Base-by-base conservation (phyloP, 352 stramenopile species). In the Globisporangium cystogenes region DNA sequence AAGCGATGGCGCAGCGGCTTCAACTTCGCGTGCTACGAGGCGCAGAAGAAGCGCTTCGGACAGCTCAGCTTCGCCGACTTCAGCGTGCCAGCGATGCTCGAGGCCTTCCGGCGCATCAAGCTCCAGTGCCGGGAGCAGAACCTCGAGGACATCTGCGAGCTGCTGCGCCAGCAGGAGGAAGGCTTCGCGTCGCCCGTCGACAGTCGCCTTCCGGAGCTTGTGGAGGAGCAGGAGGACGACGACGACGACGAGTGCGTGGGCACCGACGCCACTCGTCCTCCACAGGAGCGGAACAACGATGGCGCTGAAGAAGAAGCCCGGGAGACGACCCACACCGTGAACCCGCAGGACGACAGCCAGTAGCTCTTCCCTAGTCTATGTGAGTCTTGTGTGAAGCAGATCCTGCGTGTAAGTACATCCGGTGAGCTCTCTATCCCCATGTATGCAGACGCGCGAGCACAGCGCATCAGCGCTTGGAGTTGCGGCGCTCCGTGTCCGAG, bases 11-110 rank as follows among this genome's bases (percentile, higher is more conserved):
- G 51, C 16, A 65, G 67, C 20, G 80, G 65, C 20, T 86, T 74
- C 54, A 86, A 85, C 48, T 85, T 70, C 23, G 77, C 65, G 3
- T 72, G 62, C 42, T 87, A 86, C 54, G 65, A 89, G 51, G 52
- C 51, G 3, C 71, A 87, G 39, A 61, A 73, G 53, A 27, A 63
- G 20, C 59, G 65, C 6, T 76, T 62, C 23, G 69, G 66, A 7
- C 55, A 67, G 3, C 42, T 87, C 20, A 79, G 59, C 46, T 82
- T 87, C 33, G 43, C 37, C 23, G 21, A 67, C 27, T 75, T 86
- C 35, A 86, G 65, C 26, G 70, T 84, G 0, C 62, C 70, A 8
- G 66, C 72, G 3, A 70, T 87, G 59, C 57, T 87, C 7, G 76
- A 81, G 52, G 74, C 70, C 6, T 76, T 78, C 40, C 68, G 73